phyloP scores from a whole-genome alignment of 495 filamentous ascomycete genomes.

The Aspergillus saccharolyticus region DNA sequence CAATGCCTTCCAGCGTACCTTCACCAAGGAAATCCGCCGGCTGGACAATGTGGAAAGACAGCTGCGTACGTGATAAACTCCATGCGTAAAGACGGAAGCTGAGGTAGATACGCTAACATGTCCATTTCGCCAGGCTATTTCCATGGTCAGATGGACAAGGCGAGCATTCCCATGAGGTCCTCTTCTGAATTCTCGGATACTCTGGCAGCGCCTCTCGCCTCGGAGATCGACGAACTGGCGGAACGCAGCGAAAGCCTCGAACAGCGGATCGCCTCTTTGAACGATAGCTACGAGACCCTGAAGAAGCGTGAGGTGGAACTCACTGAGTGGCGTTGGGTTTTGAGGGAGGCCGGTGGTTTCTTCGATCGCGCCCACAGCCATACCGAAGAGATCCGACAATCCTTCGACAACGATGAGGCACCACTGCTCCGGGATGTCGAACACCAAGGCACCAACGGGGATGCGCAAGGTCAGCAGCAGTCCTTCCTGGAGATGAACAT shows the following conservation, averaged over 20 bases:
- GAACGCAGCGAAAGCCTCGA: constrained; percentile 90
- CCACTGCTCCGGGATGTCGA: constrained; percentile 82
- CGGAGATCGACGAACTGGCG: constrained; percentile 92
- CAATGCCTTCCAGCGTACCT: constrained; percentile 92
- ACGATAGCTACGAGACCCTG: constrained; percentile 96
- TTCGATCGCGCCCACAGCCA: constrained; percentile 95
- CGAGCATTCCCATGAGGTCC: constrained; percentile 72
- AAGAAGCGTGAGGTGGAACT: constrained; percentile 97
- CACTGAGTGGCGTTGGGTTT: constrained; percentile 95
- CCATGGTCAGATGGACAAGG: constrained; percentile 89
- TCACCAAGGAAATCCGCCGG: constrained; percentile 93
- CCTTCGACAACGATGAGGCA: constrained; percentile 80
- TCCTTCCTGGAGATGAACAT: constrained; percentile 97
- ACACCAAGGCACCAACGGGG: constrained; percentile 68
- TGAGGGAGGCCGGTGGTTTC: constrained; percentile 91
- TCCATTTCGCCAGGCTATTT: constrained; percentile 63
- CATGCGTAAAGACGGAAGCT: neutral
- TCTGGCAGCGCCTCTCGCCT: constrained; percentile 77
- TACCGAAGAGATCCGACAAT: constrained; percentile 91
- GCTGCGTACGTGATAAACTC: constrained; percentile 62
- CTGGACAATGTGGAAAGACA: constrained; percentile 98
- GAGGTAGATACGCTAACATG: constrained; percentile 5
- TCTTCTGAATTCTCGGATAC: constrained; percentile 82
- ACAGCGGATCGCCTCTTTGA: constrained; percentile 82
- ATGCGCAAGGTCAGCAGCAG: constrained; percentile 68